Percentiles rank a stretch among this genome's conserved stretches.
Conservation (phyloP, 176 grass and related monocot species). For the Eleusine indica region DNA sequence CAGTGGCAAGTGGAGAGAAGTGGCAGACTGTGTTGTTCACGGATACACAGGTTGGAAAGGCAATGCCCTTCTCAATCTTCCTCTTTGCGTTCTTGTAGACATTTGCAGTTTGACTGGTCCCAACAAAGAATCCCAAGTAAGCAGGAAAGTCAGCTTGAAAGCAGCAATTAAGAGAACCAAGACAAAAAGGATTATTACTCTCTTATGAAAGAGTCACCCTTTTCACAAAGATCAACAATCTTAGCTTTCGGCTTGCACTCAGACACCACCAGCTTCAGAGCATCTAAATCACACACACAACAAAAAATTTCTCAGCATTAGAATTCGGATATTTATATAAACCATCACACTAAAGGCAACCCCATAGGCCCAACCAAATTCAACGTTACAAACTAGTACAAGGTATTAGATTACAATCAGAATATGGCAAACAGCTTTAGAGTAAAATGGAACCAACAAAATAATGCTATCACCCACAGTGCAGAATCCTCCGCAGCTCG, state of each 20-base stretch:
- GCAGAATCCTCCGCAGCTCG: neutral
- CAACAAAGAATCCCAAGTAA: slow-evolving; percentile 21
- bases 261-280: slow-evolving; percentile 72
- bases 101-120: slow-evolving; percentile 81
- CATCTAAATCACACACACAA: slow-evolving; percentile 54
- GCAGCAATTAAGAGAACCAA: neutral
- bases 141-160: slow-evolving; percentile 35
- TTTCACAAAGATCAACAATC: slow-evolving; percentile 94
- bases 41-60: slow-evolving; percentile 93
- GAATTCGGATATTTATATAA: neutral
- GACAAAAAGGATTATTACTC: slow-evolving; percentile 56
- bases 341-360: slow-evolving; percentile 1
- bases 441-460: neutral
- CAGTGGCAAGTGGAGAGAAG: slow-evolving; percentile 87
- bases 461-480: neutral
- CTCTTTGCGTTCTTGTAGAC: slow-evolving; percentile 94
- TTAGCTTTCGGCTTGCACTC: slow-evolving; percentile 95
- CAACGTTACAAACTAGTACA: neutral
- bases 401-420: neutral
- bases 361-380: neutral
- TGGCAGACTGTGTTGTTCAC: slow-evolving; percentile 94
- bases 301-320: neutral
- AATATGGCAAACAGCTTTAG: neutral
- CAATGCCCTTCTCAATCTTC: slow-evolving; percentile 97
- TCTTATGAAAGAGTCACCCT: slow-evolving; percentile 83